phyloP scores from a whole-genome alignment of 805 yeast genomes.

The Ogataea degrootiae region DNA sequence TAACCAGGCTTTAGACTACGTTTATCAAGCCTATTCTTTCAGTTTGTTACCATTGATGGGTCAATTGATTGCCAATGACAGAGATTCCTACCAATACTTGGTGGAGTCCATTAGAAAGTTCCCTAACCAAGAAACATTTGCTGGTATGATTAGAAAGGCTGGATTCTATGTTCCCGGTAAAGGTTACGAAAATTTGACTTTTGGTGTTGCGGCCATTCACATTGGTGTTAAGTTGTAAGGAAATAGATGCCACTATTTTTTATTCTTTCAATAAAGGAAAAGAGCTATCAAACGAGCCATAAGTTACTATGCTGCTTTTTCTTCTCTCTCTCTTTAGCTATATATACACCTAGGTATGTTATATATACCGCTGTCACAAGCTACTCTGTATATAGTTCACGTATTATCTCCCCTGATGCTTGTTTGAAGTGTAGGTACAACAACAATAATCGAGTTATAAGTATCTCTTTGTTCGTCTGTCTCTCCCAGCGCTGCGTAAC shows the following conservation, averaged over 20 bases:
- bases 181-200: constrained; percentile 91
- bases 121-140: constrained; percentile 89
- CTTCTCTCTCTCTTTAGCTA: too few species aligned
- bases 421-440: too few species aligned
- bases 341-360: too few species aligned
- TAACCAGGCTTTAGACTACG: constrained; percentile 65
- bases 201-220: constrained; percentile 95
- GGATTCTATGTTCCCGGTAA: constrained; percentile 87
- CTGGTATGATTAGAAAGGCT: constrained; percentile 87
- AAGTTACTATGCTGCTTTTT: too few species aligned
- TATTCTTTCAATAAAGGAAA: background rate
- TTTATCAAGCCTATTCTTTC: constrained; percentile 86
- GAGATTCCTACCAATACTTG: constrained; percentile 92
- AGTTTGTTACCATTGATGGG: constrained; percentile 90
- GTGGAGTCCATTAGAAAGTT: constrained; percentile 91
- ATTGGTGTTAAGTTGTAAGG: constrained; percentile 80
- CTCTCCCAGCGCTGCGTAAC: too few species aligned
- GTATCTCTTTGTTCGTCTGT: too few species aligned
- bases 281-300: background rate
- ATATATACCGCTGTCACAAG: too few species aligned
- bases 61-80: constrained; percentile 89
- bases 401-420: too few species aligned
- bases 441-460: too few species aligned
- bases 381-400: too few species aligned
- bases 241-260: background rate